Evolutionary conservation across 163 green algal genomes (phyloP), one percentile per base, ranked within the genome.

Genomic region (Scenedesmus sp.): DNA sequence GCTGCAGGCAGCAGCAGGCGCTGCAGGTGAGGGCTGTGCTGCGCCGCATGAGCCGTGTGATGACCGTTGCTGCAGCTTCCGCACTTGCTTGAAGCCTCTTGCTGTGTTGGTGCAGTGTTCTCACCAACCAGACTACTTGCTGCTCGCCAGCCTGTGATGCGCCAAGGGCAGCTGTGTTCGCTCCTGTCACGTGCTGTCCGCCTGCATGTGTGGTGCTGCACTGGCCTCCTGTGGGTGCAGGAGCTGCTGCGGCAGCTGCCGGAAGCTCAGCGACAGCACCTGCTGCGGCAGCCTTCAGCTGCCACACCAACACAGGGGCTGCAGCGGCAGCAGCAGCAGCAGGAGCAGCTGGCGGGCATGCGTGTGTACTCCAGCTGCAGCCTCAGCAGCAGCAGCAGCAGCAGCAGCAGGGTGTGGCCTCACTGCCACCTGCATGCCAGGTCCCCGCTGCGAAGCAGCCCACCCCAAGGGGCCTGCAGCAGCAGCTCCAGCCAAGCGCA

Each of bases 401-500:
- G 78, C 26, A 83, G 44, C 59, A 72, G 59, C 51, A 18, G 51
- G 9, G 20, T 13, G 7, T 18, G 51, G 9, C 59, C 13, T 24
- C 59, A 33, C 59, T 35, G 59, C 65, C 65, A 40, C 6, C 65
- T 76, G 65, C 18, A 76, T 37, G 65, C 30, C 30, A 40, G 2
- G 65, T 16, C 9, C 15, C 0, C 65, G 16, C 65, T 37, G 30
- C 65, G 20, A 16, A 76, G 65, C 65, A 76, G 65, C 65, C 30
- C 1, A 18, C 30, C 18, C 79, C n/a, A 1, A 85, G 35, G 40
- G 42, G 0, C 26, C 78, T 20, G 40, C 78, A 84, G 78, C 78
- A 84, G 46, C 78, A 84, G 79, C 79, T 26, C 20, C 44, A 43
- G 42, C n/a, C 79, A 85, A 85, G 15, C 49, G 40, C 79, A 65